phyloP scores from a whole-genome alignment of 768 basidiomycete species.

The Phlegmacium glaucopus region DNA sequence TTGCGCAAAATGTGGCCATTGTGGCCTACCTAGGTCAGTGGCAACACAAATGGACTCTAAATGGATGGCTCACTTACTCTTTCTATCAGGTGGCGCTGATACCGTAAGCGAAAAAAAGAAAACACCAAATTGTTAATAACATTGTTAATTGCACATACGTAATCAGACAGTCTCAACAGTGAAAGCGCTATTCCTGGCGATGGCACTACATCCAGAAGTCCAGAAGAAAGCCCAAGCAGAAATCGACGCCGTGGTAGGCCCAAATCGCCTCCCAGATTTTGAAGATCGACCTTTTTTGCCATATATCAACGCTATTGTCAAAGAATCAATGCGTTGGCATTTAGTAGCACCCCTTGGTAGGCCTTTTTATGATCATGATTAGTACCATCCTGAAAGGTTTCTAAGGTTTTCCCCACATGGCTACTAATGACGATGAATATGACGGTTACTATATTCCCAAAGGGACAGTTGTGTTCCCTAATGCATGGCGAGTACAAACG shows the following conservation, averaged over 20 bases:
- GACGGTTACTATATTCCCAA: constrained; percentile 35
- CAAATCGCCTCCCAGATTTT: too few relatives aligned
- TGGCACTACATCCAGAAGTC: constrained; percentile 34
- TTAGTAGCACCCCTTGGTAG: constrained; percentile 14
- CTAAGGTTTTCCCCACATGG: constrained; percentile 26
- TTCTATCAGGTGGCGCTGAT: constrained; percentile 1
- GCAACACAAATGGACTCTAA: neutral
- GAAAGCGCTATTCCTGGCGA: constrained; percentile 33
- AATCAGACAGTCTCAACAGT: constrained; percentile 28
- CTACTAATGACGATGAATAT: constrained; percentile 35
- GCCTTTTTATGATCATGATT: neutral
- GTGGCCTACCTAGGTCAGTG: constrained; percentile 14
- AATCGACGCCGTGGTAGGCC: constrained; percentile 35
- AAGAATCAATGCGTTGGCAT: constrained; percentile 25
- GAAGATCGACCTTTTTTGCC: constrained; percentile 30
- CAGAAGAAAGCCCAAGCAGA: constrained; percentile 37
- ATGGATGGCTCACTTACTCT: neutral
- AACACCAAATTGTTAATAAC: too few relatives aligned
- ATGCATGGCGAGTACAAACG: constrained; percentile 14
- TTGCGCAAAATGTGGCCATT: constrained; percentile 10
- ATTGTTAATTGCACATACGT: neutral
- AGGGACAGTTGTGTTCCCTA: constrained; percentile 15
- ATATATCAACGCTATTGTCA: constrained; percentile 33
- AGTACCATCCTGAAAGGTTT: neutral
- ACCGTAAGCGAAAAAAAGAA: too few relatives aligned